phyloP scores from a whole-genome alignment of 768 basidiomycete species.

The Boletus speciosus region DNA sequence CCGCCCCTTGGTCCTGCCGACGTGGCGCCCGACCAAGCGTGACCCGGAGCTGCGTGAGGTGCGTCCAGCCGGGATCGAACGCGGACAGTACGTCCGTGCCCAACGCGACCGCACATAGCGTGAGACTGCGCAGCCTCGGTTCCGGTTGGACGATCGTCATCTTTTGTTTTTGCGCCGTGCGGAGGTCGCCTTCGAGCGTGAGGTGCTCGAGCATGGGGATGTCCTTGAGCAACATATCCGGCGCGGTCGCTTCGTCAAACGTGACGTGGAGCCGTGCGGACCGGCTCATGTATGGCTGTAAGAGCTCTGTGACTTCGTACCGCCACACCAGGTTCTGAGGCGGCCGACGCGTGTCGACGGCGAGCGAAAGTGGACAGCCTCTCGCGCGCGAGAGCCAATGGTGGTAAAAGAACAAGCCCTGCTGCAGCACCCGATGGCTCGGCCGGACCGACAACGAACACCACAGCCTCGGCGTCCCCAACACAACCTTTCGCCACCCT shows the following conservation, averaged over 20 bases:
- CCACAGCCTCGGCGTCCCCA: conserved; percentile 45
- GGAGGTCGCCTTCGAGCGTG: conserved; percentile 10
- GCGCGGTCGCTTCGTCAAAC: conserved; percentile 8
- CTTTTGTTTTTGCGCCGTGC: neutral
- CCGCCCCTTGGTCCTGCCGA: neutral
- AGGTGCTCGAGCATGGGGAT: conserved; percentile 19
- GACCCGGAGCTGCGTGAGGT: conserved; percentile 15
- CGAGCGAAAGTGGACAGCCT: conserved; percentile 20
- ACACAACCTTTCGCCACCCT: conserved; percentile 40
- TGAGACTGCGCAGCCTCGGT: conserved; percentile 12
- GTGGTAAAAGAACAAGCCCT: conserved; percentile 11
- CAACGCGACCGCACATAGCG: conserved; percentile 2
- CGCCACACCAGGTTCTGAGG: conserved; percentile 19
- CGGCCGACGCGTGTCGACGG: conserved; percentile 12
- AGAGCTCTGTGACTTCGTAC: conserved; percentile 19
- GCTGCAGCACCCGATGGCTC: conserved; percentile 5
- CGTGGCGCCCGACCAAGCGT: neutral
- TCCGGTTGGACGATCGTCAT: conserved; percentile 8
- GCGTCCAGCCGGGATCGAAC: conserved; percentile 13
- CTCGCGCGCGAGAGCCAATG: conserved; percentile 21
- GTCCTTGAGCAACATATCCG: conserved; percentile 14
- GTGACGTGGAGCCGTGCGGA: conserved; percentile 8
- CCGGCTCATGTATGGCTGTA: conserved; percentile 19
- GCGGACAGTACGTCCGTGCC: neutral
- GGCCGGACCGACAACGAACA: conserved; percentile 34